Conservation (phyloP, 2,329 filamentous ascomycete species). For the Trichophyton rubrum region DNA sequence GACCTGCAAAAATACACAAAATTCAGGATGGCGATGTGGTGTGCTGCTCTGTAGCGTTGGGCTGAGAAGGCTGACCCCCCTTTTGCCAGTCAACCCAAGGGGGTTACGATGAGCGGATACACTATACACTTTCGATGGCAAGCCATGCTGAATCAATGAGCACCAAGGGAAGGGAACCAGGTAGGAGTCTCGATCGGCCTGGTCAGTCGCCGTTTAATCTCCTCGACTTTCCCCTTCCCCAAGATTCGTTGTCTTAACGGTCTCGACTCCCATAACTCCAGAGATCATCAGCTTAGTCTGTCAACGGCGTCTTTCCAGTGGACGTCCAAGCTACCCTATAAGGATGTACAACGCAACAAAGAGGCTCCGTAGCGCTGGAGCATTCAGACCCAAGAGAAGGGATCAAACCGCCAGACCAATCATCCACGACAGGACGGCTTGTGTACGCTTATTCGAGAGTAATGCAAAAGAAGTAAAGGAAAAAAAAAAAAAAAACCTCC, state of each 20-base stretch:
- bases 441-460: background rate
- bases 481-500: background rate
- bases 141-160: too few species aligned
- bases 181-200: background rate
- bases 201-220: background rate
- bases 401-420: slow-evolving; percentile 2
- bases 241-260: background rate
- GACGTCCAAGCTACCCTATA: background rate
- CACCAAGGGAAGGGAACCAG: background rate
- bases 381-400: background rate
- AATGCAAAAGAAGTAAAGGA: background rate
- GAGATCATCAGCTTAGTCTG: background rate
- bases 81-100: too few species aligned
- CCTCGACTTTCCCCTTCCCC: background rate
- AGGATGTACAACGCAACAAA: background rate
- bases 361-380: background rate
- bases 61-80: too few species aligned
- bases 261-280: background rate
- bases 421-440: background rate
- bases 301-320: background rate
- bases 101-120: too few species aligned
- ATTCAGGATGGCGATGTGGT: background rate
- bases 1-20: background rate
- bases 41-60: too few species aligned
- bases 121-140: too few species aligned